These are phyloP conservation scores for Calonectria henricotiae DNA, from an alignment of 2,329 filamentous ascomycete species.

Conservation along the genomic window DNA sequence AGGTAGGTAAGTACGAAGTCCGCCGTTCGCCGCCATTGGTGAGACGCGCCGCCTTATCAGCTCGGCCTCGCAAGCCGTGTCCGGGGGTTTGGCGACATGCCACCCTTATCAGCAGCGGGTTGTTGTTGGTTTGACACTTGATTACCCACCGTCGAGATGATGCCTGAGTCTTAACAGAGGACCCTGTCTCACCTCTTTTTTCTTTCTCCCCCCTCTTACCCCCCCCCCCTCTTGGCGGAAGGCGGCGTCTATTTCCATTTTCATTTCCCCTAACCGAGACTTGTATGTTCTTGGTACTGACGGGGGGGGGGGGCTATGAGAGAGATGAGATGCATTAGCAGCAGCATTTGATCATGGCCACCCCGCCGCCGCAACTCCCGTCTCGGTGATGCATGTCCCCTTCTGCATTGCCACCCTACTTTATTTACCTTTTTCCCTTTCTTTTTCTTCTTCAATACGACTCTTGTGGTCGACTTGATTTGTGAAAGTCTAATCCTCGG, in stretches of 20 bases:
- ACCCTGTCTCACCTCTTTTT: constrained; percentile 22
- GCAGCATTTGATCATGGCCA: neutral
- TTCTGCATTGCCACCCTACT: constrained; percentile 15
- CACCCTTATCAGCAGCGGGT: constrained; percentile 50
- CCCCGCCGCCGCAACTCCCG: neutral
- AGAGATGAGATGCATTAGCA: constrained; percentile 8
- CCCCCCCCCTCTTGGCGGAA: too few species aligned
- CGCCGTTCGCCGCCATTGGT: constrained; percentile 19
- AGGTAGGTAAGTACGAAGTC: constrained; percentile 6
- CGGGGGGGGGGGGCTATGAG: neutral
- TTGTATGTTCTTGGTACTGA: neutral
- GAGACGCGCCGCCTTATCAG: constrained; percentile 37
- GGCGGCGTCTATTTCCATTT: constrained; percentile 19
- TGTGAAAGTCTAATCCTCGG: constrained; percentile 16
- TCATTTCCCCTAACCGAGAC: constrained; percentile 22
- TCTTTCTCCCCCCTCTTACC: neutral
- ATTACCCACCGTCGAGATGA: constrained; percentile 30
- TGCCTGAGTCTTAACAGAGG: constrained; percentile 1
- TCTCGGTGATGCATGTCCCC: constrained; percentile 14
- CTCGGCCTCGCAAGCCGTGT: constrained; percentile 20
- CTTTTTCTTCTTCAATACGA: constrained; percentile 11
- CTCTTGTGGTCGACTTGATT: neutral
- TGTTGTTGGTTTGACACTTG: neutral
- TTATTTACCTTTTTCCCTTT: neutral
- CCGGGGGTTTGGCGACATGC: constrained; percentile 39